A percentile compares a stretch with the other conserved stretches of the same genome.
Evolutionary conservation across 768 basidiomycete genomes (phyloP).

Genomic region (Melanogaster broomeanus): DNA sequence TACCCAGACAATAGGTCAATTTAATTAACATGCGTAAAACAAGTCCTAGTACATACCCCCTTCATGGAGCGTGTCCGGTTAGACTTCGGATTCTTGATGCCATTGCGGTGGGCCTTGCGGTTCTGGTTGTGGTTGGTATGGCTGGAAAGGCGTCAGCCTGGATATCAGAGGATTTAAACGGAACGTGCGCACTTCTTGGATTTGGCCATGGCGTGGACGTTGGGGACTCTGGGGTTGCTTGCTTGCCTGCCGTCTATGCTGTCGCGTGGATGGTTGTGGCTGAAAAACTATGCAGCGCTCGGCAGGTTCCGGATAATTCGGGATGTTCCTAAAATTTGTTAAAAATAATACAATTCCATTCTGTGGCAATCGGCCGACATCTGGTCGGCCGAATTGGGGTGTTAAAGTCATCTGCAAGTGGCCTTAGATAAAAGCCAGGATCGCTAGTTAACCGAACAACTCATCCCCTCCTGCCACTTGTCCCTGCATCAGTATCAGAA

Average conservation of each 20-base stretch:
- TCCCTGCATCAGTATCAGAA: constrained; percentile 3
- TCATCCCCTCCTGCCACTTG: background rate
- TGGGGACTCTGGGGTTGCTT: constrained; percentile 7
- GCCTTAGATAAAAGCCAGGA: background rate
- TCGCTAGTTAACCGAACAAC: background rate
- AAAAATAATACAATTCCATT: too few species aligned
- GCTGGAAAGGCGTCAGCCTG: constrained; percentile 39
- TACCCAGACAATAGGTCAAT: constrained; percentile 28
- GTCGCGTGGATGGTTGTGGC: constrained; percentile 22
- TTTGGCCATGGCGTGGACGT: constrained; percentile 76
- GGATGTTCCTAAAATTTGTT: background rate
- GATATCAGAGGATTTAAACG: constrained; percentile 2
- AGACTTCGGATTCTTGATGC: constrained; percentile 83
- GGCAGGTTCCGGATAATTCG: constrained; percentile 23
- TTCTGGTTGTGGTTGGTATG: constrained; percentile 96
- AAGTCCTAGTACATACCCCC: constrained; percentile 68
- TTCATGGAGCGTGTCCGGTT: constrained; percentile 78
- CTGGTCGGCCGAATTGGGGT: background rate
- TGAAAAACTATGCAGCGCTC: constrained; percentile 33
- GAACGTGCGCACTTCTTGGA: constrained; percentile 83
- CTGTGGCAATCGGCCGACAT: background rate
- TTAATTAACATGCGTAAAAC: background rate
- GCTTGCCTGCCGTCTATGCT: background rate
- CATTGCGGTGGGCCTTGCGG: constrained; percentile 97
- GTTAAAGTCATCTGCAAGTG: background rate